Conservation (phyloP, 1,139 yeast species). For the Maudiozyma humilis region DNA sequence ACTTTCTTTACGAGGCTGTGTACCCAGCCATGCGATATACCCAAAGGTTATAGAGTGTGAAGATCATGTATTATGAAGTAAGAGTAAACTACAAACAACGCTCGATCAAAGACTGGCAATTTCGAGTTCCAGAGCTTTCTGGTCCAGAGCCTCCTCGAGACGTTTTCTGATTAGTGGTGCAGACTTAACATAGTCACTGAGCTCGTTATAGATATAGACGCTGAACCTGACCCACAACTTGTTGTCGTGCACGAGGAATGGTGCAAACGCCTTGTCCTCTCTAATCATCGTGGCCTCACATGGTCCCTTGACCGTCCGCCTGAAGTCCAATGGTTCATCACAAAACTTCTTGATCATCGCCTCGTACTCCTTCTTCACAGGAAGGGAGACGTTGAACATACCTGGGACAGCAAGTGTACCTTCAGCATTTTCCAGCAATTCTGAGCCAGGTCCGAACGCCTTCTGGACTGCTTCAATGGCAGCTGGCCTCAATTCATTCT, state of each 20-base stretch:
- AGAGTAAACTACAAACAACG: too few relatives aligned
- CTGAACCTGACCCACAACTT: slow-evolving; percentile 45
- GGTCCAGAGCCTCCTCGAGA: slow-evolving; percentile 4
- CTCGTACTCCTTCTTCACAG: slow-evolving; percentile 10
- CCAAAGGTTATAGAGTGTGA: too few relatives aligned
- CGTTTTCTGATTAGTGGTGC: slow-evolving; percentile 3
- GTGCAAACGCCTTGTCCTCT: slow-evolving; percentile 41
- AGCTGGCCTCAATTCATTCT: slow-evolving; percentile 37
- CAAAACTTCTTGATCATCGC: slow-evolving; percentile 10
- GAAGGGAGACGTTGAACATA: slow-evolving; percentile 18
- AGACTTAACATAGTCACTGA: slow-evolving; percentile 40
- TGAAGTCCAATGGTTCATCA: slow-evolving; percentile 8
- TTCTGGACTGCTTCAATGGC: slow-evolving; percentile 36
- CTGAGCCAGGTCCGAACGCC: slow-evolving; percentile 27
- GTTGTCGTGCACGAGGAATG: slow-evolving; percentile 38
- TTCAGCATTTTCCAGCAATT: slow-evolving; percentile 15
- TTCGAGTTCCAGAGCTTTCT: not conserved
- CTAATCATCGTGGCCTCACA: slow-evolving; percentile 21
- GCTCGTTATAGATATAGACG: slow-evolving; percentile 52
- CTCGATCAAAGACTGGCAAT: too few relatives aligned
- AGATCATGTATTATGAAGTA: too few relatives aligned
- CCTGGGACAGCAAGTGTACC: slow-evolving; percentile 16
- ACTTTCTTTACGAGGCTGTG: too few relatives aligned
- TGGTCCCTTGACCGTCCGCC: slow-evolving; percentile 10
- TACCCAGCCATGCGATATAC: too few relatives aligned